Base-by-base conservation (phyloP, 495 filamentous ascomycete species). In the Amorphotheca resinae region DNA sequence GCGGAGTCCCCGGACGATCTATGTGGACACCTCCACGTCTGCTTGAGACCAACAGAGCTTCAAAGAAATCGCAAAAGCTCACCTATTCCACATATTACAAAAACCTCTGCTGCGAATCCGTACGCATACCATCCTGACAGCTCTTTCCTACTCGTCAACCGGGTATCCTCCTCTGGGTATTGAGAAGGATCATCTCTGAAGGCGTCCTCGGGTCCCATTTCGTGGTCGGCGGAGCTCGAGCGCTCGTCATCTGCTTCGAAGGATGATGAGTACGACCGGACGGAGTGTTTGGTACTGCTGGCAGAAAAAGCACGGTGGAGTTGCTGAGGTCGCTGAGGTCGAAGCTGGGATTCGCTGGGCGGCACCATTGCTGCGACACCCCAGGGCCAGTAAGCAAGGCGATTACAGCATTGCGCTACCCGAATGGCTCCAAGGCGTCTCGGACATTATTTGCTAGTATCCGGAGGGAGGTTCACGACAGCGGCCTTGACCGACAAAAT, bases 21-120 rank as follows among this genome's bases (percentile, higher is more conserved):
- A 11, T 5, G 2, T 5, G 15, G 28, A 32, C 28, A 14, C 15
- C 15, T 14, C 28, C 11, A 14, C 28, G 6, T 14, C 15, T 32
- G 25, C 25, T 5, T 28, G 11, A 28, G 11, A 28, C 25, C 25
- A 11, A 28, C 11, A 28, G 28, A 38, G 42, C 18, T 43, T 30
- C 17, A 34, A 9, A 36, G 4, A 30, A 7, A 44, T n/a, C 18
- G 21, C 41, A 9, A 18, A 2, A 28, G 47, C 55, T 42, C 28
- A 58, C 56, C 70, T 68, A 69, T 69, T 77, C 88, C 89, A 59
- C 91, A 98, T 30, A 98, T 83, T 9, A 93, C 84, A 56, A 94
- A 98, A 32, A 94, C 87, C 62, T 98, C 91, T n/a, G 89, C 86
- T 15, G 91, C 91, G 73, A 88, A 98, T 34, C 80, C 84, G 69